Evolutionary conservation across 176 grass and related monocot species (phyloP).

Genomic region (sorghum (Sorghum bicolor)): DNA sequence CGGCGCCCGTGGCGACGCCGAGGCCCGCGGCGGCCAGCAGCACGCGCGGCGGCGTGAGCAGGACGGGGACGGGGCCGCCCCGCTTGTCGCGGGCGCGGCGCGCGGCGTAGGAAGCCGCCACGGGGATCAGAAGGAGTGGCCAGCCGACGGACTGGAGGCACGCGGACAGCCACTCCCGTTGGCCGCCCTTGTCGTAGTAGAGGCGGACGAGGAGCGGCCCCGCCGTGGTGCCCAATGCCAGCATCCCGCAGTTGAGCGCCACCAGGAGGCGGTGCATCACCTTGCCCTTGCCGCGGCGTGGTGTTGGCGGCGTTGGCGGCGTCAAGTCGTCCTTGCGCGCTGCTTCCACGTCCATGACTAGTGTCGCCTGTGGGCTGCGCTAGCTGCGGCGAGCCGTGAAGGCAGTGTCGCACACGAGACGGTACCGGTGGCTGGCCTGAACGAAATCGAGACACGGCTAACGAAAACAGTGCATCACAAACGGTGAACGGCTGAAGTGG

Average conservation of each 20-base stretch:
- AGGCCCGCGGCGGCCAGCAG: constrained; percentile 40
- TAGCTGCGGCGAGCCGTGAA: not conserved
- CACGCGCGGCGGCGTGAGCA: constrained; percentile 39
- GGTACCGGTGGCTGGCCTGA: not conserved
- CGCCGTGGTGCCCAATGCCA: constrained; percentile 44
- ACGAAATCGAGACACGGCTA: not conserved
- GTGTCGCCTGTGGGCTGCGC: not conserved
- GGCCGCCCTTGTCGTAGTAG: constrained; percentile 61
- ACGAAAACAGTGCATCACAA: not conserved
- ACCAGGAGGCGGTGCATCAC: constrained; percentile 30
- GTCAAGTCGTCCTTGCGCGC: not conserved
- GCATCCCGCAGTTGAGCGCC: constrained; percentile 55
- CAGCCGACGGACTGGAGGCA: constrained; percentile 58
- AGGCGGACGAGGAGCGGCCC: constrained; percentile 63
- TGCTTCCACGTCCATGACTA: constrained; percentile 44
- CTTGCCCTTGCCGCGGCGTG: constrained; percentile 8
- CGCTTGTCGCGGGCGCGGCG: constrained; percentile 6
- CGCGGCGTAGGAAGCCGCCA: constrained; percentile 25
- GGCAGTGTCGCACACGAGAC: not conserved
- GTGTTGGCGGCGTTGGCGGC: not conserved
- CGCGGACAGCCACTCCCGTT: constrained; percentile 51
- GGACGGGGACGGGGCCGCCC: not conserved
- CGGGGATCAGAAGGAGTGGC: constrained; percentile 51
- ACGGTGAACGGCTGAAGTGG: not conserved
- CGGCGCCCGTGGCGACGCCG: constrained; percentile 50